Base-by-base conservation (phyloP, 495 filamentous ascomycete genomes). In the Hypomontagnella submonticulosa region DNA sequence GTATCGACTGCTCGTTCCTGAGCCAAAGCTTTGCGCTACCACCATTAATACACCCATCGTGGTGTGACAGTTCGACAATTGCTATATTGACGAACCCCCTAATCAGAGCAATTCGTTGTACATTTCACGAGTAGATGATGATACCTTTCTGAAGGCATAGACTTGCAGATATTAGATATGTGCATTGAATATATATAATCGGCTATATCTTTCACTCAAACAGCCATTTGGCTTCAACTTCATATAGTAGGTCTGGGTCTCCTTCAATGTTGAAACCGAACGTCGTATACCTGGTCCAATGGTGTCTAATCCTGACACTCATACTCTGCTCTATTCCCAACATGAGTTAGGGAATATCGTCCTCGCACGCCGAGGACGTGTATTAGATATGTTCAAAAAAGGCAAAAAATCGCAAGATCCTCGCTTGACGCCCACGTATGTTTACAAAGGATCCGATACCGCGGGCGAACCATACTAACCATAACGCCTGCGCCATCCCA, bases 401-500 rank as follows among this genome's bases (percentile, higher is more conserved):
- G n/a, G 40, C 42, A 46, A 61, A 16, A 40, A 59, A 37, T 40
- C 50, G 43, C 38, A 52, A 51, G 8, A 33, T 9, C 2, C 37
- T 18, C 44, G 60, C 30, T 41, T 11, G 30, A 30, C 13, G 16
- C 32, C 16, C 57, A 12, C 32, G 52, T 46, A 33, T 46, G 36
- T 36, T 12, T 34, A 53, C 40, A 34, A 13, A 30, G 13, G 27
- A 41, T 42, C 18, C 16, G 44, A 27, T 37, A 10, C 47, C 54
- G 46, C 33, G 46, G 15, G 33, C 18, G 34, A 46, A 57, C 57
- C 15, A 46, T 12, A 57, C 15, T 37, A 51, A 15, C 46, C 53
- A 20, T 27, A 64, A 64, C 61, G 53, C 61, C 53, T 13, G 53
- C 33, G 54, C 53, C 54, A 32, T 52, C 40, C 51, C 1, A 44